These are phyloP conservation scores for Ogataea methylovora DNA, from an alignment of 805 yeast species.

Conservation along the genomic window DNA sequence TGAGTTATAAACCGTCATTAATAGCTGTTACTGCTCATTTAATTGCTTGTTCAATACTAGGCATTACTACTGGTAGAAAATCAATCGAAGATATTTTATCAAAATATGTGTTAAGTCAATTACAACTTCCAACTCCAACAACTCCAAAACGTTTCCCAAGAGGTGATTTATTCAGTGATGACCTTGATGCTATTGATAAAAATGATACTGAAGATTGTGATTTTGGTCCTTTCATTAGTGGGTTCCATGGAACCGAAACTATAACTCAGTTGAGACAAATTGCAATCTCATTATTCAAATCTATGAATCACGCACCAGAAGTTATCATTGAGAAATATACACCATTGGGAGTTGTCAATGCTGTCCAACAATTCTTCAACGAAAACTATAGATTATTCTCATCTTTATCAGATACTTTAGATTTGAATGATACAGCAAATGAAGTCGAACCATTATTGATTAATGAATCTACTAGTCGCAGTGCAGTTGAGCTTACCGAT, in stretches of 20 bases:
- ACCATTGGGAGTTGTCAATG: slow-evolving; percentile 46
- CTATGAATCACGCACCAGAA: slow-evolving; percentile 40
- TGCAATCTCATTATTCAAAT: slow-evolving; percentile 34
- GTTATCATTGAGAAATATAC: slow-evolving; percentile 44
- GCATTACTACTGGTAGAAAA: slow-evolving; percentile 35
- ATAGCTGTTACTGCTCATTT: slow-evolving; percentile 45
- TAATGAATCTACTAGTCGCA: not conserved
- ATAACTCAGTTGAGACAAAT: slow-evolving; percentile 32
- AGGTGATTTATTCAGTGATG: slow-evolving; percentile 1
- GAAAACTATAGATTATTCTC: slow-evolving; percentile 9
- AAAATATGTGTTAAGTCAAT: slow-evolving; percentile 7
- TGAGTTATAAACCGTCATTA: slow-evolving; percentile 35
- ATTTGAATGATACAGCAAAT: not conserved
- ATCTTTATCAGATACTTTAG: not conserved
- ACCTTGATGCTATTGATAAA: not conserved
- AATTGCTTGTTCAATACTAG: slow-evolving; percentile 46
- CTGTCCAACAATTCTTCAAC: slow-evolving; percentile 24
- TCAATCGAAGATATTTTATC: slow-evolving; percentile 20
- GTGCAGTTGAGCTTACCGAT: not conserved
- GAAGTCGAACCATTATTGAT: not conserved
- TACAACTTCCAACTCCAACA: slow-evolving; percentile 11
- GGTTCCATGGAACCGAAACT: slow-evolving; percentile 35
- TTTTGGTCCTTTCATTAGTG: slow-evolving; percentile 40
- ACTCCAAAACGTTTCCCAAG: slow-evolving; percentile 10
- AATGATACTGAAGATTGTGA: slow-evolving; percentile 8